Conservation (phyloP, 495 filamentous ascomycete species). For the Astrothelium subdiscretum region DNA sequence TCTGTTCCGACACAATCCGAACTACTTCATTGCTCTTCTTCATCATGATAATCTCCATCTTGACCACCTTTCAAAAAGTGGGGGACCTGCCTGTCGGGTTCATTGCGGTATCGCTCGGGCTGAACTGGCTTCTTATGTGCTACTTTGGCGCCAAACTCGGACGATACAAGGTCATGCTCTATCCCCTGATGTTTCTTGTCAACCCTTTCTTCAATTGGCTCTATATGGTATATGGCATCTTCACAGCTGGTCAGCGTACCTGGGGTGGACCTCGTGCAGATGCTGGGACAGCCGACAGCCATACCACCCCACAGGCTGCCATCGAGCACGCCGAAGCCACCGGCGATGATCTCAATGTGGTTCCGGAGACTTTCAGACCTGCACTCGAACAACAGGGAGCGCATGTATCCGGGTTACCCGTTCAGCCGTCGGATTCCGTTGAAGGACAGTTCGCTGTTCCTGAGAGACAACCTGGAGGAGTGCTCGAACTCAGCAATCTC, state of each 20-base stretch:
- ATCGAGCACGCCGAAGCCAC: slow-evolving; percentile 66
- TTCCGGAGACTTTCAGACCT: slow-evolving; percentile 79
- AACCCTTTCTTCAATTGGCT: slow-evolving; percentile 99
- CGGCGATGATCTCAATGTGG: slow-evolving; percentile 86
- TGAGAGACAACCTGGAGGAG: slow-evolving; percentile 47
- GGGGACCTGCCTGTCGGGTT: slow-evolving; percentile 80
- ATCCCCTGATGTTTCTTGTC: slow-evolving; percentile 88
- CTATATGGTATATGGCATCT: slow-evolving; percentile 83
- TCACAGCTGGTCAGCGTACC: slow-evolving; percentile 88
- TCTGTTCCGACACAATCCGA: slow-evolving; percentile 94
- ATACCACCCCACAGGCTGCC: slow-evolving; percentile 72
- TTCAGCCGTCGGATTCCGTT: slow-evolving; percentile 62
- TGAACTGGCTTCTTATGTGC: slow-evolving; percentile 94
- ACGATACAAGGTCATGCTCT: slow-evolving; percentile 86
- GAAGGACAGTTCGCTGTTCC: slow-evolving; percentile 61
- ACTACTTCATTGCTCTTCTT: slow-evolving; percentile 94
- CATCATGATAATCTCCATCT: slow-evolving; percentile 79
- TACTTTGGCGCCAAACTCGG: slow-evolving; percentile 84
- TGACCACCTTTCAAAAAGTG: slow-evolving; percentile 71
- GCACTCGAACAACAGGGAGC: slow-evolving; percentile 37
- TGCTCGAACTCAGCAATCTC: slow-evolving; percentile 52
- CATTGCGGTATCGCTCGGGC: slow-evolving; percentile 84
- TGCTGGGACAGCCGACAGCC: slow-evolving; percentile 67
- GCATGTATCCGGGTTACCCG: slow-evolving; percentile 28
- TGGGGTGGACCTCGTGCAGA: slow-evolving; percentile 95